These are phyloP conservation scores for Pyrrhoderma lamaoense DNA, from an alignment of 1,284 basidiomycete genomes.

Conservation along the genomic window DNA sequence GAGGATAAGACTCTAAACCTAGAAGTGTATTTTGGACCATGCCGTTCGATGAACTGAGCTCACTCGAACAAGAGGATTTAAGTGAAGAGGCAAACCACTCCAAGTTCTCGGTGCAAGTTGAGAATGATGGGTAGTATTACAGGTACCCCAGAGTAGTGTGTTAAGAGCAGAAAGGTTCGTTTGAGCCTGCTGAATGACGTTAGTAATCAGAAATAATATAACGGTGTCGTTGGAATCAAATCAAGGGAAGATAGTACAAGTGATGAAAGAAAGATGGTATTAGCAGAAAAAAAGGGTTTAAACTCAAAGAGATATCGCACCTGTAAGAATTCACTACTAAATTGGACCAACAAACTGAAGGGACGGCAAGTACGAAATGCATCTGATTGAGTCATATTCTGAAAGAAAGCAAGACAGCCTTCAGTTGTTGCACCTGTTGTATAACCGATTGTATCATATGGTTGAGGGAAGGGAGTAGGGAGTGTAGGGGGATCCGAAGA, in stretches of 20 bases:
- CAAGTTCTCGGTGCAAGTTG: constrained; percentile 56
- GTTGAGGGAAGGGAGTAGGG: constrained; percentile 70
- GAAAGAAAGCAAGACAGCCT: constrained; percentile 61
- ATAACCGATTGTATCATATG: constrained; percentile 58
- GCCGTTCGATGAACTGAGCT: constrained; percentile 44
- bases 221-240: no score
- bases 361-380: constrained; percentile 67
- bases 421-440: constrained; percentile 51
- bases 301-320: constrained; percentile 31
- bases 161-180: constrained; percentile 58
- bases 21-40: constrained; percentile 44
- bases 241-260: constrained; percentile 1
- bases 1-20: constrained; percentile 47
- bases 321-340: constrained; percentile 49
- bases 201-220: constrained; percentile 8
- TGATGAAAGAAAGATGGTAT: constrained; percentile 10
- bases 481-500: constrained; percentile 33
- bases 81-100: constrained; percentile 47
- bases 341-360: constrained; percentile 61
- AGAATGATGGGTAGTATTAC: constrained; percentile 47
- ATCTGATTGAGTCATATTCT: constrained; percentile 56
- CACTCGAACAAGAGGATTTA: constrained; percentile 40
- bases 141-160: constrained; percentile 66
- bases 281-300: constrained; percentile 10
- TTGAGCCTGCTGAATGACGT: constrained; percentile 43